These are phyloP conservation scores for Casuarina glauca DNA, from an alignment of 306 rosid species.

Conservation along the genomic window DNA sequence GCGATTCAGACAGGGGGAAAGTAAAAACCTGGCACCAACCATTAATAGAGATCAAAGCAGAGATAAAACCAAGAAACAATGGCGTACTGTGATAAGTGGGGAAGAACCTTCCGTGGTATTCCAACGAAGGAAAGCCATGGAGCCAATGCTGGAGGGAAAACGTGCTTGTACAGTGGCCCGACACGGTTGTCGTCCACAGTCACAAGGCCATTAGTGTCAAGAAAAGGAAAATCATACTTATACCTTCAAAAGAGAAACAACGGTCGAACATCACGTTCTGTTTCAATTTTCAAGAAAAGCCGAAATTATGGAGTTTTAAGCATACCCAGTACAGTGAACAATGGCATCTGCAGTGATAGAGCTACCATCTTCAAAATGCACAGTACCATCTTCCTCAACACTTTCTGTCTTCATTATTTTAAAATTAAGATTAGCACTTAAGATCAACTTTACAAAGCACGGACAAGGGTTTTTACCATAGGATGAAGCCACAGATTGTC, in stretches of 20 bases:
- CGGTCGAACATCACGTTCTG: neutral
- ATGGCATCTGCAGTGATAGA: constrained; percentile 56
- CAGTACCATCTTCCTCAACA: constrained; percentile 58
- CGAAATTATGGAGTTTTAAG: constrained; percentile 10
- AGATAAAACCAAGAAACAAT: too few relatives aligned
- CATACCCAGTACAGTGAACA: constrained; percentile 82
- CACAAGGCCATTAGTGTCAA: constrained; percentile 58
- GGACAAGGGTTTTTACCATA: constrained; percentile 13
- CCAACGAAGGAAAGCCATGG: too few relatives aligned
- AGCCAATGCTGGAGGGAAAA: constrained; percentile 11
- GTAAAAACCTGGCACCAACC: constrained; percentile 54
- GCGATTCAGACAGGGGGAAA: constrained; percentile 57
- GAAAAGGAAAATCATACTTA: constrained; percentile 65
- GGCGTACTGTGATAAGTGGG: too few relatives aligned
- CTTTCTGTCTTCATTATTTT: constrained; percentile 56
- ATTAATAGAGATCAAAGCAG: neutral
- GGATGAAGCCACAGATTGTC: too few relatives aligned
- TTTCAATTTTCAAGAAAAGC: neutral
- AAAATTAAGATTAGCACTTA: neutral
- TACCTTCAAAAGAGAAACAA: constrained; percentile 44
- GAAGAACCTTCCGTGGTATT: too few relatives aligned
- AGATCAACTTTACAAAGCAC: neutral
- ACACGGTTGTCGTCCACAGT: constrained; percentile 67
- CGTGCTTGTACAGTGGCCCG: constrained; percentile 79
- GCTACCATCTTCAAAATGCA: constrained; percentile 60